A percentile compares a stretch with the other conserved stretches of the same genome.
Evolutionary conservation across 805 yeast genomes (phyloP).

Genomic region (Monosporozyma aerobia): DNA sequence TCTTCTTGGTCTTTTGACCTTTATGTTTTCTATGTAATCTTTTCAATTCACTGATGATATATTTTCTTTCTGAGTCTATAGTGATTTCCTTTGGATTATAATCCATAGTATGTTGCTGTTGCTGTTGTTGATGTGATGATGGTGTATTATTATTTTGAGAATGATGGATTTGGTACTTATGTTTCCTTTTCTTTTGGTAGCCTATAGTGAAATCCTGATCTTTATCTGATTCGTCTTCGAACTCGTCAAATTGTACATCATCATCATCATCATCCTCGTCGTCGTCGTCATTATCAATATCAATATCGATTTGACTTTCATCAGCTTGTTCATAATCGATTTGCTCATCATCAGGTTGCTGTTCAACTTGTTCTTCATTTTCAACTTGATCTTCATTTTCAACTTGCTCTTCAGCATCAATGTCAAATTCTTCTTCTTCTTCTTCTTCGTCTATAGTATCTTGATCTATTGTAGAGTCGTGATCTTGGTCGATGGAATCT

Average conservation of each 20-base stretch:
- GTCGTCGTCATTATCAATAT: constrained; percentile 1
- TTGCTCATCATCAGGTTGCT: not conserved
- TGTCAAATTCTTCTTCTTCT: not conserved
- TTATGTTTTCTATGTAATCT: constrained; percentile 25
- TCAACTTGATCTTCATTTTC: constrained; percentile 1
- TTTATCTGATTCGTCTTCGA: constrained; percentile 5
- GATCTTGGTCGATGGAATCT: constrained; percentile 3
- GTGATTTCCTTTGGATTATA: constrained; percentile 13
- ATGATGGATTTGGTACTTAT: not conserved
- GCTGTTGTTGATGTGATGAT: too few species aligned
- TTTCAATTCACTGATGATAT: constrained; percentile 22
- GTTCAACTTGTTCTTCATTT: not conserved
- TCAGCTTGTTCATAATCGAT: not conserved
- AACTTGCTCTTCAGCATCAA: not conserved
- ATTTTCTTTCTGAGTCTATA: constrained; percentile 20
- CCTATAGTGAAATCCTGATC: constrained; percentile 21
- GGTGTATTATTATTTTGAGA: not conserved
- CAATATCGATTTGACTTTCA: constrained; percentile 2
- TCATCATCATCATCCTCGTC: constrained; percentile 9
- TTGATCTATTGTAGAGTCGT: constrained; percentile 1
- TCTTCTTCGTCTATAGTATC: not conserved
- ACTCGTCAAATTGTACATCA: constrained; percentile 3
- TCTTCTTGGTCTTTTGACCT: constrained; percentile 23
- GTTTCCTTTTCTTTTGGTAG: constrained; percentile 5
- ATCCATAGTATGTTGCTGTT: not conserved